A percentile compares a stretch with the other conserved stretches of the same genome.
Conservation (phyloP, 805 yeast genomes). For the Metschnikowia continentalis region DNA sequence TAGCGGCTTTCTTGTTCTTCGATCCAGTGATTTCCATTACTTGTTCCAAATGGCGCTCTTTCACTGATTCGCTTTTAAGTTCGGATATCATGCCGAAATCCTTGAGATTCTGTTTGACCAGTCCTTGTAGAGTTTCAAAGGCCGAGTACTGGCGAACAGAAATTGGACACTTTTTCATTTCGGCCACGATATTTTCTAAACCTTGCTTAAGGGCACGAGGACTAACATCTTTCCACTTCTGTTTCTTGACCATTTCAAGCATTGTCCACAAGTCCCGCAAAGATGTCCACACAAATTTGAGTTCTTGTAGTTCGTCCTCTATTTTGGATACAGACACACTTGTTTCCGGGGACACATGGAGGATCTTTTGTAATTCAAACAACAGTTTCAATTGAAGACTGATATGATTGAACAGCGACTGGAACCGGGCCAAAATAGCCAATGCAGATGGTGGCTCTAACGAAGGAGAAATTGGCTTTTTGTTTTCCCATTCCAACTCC, state of each 20-base stretch:
- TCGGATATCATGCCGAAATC: slow-evolving; percentile 38
- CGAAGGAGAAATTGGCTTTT: slow-evolving; percentile 44
- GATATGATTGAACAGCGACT: slow-evolving; percentile 23
- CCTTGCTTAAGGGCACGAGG: slow-evolving; percentile 42
- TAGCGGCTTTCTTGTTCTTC: slow-evolving; percentile 15
- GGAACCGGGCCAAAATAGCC: slow-evolving; percentile 26
- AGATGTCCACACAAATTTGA: slow-evolving; percentile 60
- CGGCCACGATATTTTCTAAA: slow-evolving; percentile 48
- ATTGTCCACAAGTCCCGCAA: slow-evolving; percentile 49
- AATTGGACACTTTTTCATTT: slow-evolving; percentile 50
- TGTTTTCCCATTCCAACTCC: slow-evolving; percentile 44
- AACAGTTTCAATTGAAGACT: slow-evolving; percentile 1
- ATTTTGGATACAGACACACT: slow-evolving; percentile 27
- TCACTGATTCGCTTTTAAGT: slow-evolving; percentile 54
- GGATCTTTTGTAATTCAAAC: slow-evolving; percentile 20
- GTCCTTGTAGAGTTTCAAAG: slow-evolving; percentile 52
- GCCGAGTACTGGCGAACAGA: slow-evolving; percentile 65
- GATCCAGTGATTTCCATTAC: slow-evolving; percentile 36
- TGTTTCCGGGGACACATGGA: slow-evolving; percentile 30
- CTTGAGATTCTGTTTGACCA: slow-evolving; percentile 39
- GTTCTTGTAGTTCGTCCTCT: slow-evolving; percentile 49
- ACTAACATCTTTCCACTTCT: slow-evolving; percentile 48
- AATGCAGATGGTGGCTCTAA: slow-evolving; percentile 44
- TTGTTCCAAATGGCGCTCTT: slow-evolving; percentile 62
- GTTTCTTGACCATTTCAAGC: slow-evolving; percentile 38